A percentile compares a stretch with the other conserved stretches of the same genome.
Conservation (phyloP, 2,329 filamentous ascomycete genomes). For the Pseudogymnoascus sp. region DNA sequence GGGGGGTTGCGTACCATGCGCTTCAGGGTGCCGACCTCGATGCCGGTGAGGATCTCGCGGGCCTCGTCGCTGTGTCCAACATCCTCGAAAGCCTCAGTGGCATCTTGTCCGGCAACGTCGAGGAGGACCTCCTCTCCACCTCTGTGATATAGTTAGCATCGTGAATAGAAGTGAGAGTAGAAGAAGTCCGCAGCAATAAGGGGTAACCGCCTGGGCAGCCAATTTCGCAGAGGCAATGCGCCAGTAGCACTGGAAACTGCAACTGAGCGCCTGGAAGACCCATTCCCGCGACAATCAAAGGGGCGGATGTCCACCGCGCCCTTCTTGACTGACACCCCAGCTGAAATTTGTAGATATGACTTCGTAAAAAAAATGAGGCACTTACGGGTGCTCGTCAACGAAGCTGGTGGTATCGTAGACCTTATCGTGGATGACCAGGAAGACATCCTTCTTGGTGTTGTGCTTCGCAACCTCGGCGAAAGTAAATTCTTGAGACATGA, state of each 20-base stretch:
- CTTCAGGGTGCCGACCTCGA: conserved; percentile 71
- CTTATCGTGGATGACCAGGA: conserved; percentile 88
- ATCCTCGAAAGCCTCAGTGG: conserved; percentile 97
- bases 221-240: not conserved
- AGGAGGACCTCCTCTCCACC: conserved; percentile 98
- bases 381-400: conserved; percentile 90
- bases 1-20: conserved; percentile 52
- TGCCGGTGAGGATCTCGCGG: conserved; percentile 76
- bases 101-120: conserved; percentile 91
- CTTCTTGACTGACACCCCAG: not conserved
- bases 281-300: not conserved
- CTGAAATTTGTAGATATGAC: not conserved
- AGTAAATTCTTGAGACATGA: conserved; percentile 55
- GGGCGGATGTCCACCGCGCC: not conserved
- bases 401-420: conserved; percentile 87
- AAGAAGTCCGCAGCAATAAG: not conserved
- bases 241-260: not conserved
- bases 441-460: conserved; percentile 91
- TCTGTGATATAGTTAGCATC: conserved; percentile 39
- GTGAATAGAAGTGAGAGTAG: not conserved
- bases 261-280: not conserved
- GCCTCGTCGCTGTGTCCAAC: conserved; percentile 99
- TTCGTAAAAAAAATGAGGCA: conserved; percentile 21
- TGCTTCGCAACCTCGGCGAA: conserved; percentile 76
- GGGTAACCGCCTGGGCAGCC: not conserved